Percentiles rank a stretch among this genome's conserved stretches.
Evolutionary conservation across 129 eudicot species (phyloP).

Genomic region (Lactuca saligna): DNA sequence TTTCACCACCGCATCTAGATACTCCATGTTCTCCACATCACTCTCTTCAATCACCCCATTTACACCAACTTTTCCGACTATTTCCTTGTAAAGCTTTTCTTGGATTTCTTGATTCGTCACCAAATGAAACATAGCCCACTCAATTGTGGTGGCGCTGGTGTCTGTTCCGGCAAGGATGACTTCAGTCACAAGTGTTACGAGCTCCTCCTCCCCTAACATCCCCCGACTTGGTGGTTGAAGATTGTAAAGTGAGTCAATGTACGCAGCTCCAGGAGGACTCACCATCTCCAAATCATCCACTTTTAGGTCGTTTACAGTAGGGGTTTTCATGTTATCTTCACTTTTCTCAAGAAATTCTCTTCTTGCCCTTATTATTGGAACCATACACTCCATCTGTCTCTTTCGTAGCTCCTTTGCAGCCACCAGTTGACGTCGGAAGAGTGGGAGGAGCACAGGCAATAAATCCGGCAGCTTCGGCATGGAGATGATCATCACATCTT

Average conservation of each 20-base stretch:
- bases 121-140: conserved; percentile 86
- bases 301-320: conserved; percentile 25
- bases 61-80: conserved; percentile 55
- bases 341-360: conserved; percentile 56
- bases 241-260: conserved; percentile 67
- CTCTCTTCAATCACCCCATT: conserved; percentile 56
- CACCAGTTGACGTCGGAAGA: conserved; percentile 60
- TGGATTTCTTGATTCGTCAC: conserved; percentile 79
- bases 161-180: conserved; percentile 90
- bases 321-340: conserved; percentile 40
- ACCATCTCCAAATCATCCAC: conserved; percentile 59
- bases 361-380: conserved; percentile 62
- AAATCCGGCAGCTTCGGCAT: conserved; percentile 87
- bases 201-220: conserved; percentile 70
- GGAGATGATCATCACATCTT: conserved; percentile 94
- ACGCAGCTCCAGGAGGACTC: conserved; percentile 93
- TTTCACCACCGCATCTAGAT: conserved; percentile 67
- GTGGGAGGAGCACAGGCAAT: conserved; percentile 70
- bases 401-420: conserved; percentile 60
- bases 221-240: conserved; percentile 62
- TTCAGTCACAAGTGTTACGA: conserved; percentile 81
- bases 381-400: conserved; percentile 64
- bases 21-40: conserved; percentile 75
- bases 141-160: conserved; percentile 82
- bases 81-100: conserved; percentile 70